phyloP scores from a whole-genome alignment of 805 yeast genomes.

The Lipomyces kockii region DNA sequence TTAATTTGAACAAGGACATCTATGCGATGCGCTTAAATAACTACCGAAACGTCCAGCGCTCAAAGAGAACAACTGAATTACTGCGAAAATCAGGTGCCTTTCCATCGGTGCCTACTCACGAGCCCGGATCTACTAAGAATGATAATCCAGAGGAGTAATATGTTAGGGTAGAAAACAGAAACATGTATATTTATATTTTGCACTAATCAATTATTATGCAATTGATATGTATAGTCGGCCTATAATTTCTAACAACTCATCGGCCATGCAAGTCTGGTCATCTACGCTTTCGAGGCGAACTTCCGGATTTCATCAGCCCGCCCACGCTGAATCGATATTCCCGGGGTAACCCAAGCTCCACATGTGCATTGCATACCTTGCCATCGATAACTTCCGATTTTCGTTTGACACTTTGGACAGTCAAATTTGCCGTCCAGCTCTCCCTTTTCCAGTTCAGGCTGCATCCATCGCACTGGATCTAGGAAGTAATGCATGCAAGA shows the following conservation, averaged over 20 bases:
- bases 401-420: constrained; percentile 83
- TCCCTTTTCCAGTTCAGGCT: constrained; percentile 69
- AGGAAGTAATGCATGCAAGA: constrained; percentile 82
- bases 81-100: constrained; percentile 44
- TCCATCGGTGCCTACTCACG: constrained; percentile 45
- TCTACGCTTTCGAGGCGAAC: constrained; percentile 18
- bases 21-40: constrained; percentile 49
- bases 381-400: constrained; percentile 94
- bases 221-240: not conserved
- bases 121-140: constrained; percentile 19
- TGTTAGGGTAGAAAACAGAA: not conserved
- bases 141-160: not conserved
- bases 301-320: constrained; percentile 71
- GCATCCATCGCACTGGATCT: constrained; percentile 95
- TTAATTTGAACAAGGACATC: constrained; percentile 50
- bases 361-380: constrained; percentile 92
- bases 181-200: not conserved
- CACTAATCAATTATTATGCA: not conserved
- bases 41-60: constrained; percentile 41
- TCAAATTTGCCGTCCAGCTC: constrained; percentile 83
- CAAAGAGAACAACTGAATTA: constrained; percentile 42
- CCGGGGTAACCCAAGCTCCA: constrained; percentile 95
- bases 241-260: not conserved
- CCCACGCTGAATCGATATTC: constrained; percentile 76
- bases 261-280: not conserved